Conservation (phyloP, 2,329 filamentous ascomycete species). For the Scedosporium boydii region DNA sequence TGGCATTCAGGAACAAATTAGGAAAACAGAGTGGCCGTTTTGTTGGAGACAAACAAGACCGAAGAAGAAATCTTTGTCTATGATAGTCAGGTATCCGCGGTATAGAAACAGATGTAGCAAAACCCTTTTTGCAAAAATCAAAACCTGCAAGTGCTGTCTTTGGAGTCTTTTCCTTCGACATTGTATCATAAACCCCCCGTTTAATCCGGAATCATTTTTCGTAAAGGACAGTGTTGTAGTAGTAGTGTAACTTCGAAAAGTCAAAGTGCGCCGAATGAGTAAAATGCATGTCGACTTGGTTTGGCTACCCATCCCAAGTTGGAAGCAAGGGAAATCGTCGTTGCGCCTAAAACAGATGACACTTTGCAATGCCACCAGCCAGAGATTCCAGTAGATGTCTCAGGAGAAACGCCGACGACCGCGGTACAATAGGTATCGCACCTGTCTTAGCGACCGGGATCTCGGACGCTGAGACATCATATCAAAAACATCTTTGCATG, state of each 20-base stretch:
- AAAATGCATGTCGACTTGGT: neutral
- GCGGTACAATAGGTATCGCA: neutral
- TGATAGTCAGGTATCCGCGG: conserved; percentile 4
- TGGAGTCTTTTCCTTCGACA: neutral
- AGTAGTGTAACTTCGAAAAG: neutral
- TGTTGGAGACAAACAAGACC: conserved; percentile 5
- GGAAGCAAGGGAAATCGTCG: neutral
- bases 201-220: neutral
- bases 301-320: neutral
- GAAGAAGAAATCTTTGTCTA: conserved; percentile 7
- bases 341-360: neutral
- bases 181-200: neutral
- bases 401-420: neutral
- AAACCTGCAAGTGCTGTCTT: neutral
- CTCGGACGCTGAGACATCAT: neutral
- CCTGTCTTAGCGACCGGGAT: neutral
- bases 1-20: conserved; percentile 20
- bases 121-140: neutral
- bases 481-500: neutral
- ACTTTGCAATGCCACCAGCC: neutral
- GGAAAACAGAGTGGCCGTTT: conserved; percentile 9
- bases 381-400: neutral
- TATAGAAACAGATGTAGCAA: conserved; percentile 1
- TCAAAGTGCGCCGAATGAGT: neutral
- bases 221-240: neutral